A percentile compares a stretch with the other conserved stretches of the same genome.
Conservation (phyloP, 345 rosid species). For the Euphorbia tirucalli region DNA sequence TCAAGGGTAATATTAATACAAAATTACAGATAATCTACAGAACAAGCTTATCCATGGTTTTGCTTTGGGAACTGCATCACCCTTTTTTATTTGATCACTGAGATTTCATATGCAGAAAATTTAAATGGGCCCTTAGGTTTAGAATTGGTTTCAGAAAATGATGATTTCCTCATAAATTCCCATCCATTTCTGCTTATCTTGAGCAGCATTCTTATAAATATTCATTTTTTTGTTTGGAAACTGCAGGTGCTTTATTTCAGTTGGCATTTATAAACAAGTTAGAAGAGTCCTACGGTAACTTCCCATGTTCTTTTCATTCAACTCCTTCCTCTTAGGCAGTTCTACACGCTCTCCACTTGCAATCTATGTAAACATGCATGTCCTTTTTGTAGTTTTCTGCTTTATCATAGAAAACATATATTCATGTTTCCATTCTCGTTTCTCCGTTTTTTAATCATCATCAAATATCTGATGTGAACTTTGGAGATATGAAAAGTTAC, state of each 20-base stretch:
- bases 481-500: too few species aligned
- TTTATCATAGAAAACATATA: neutral
- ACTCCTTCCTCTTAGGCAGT: neutral
- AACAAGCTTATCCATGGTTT: neutral
- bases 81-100: neutral
- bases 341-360: neutral
- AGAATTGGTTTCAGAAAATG: neutral
- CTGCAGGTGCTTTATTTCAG: constrained; percentile 84
- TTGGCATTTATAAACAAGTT: constrained; percentile 67
- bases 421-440: too few species aligned
- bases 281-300: constrained; percentile 73
- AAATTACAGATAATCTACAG: neutral
- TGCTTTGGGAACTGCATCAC: neutral
- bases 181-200: too few species aligned
- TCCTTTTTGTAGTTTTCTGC: neutral
- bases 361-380: neutral
- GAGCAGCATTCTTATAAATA: too few species aligned
- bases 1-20: neutral
- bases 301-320: neutral
- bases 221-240: constrained; percentile 1
- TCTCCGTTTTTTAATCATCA: too few species aligned
- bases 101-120: neutral
- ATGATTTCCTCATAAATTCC: neutral
- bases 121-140: neutral
- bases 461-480: too few species aligned